These are phyloP conservation scores for Aspergillus proliferans DNA, from an alignment of 2,329 filamentous ascomycete species.

Conservation along the genomic window DNA sequence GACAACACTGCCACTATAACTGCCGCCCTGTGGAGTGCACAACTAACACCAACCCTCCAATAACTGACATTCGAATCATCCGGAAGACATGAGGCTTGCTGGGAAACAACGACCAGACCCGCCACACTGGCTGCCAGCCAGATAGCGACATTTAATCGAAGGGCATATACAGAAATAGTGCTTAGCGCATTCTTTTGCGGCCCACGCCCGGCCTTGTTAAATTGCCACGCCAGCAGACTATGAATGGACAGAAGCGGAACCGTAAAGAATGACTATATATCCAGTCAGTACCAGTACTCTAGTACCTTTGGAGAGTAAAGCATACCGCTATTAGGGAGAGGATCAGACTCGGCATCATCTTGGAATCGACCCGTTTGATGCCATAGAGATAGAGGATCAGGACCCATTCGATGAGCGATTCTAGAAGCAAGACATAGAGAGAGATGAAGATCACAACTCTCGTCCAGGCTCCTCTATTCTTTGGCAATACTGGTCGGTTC, in stretches of 20 bases:
- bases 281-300: neutral
- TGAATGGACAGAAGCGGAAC: constrained; percentile 31
- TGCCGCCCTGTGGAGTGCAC: constrained; percentile 28
- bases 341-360: constrained; percentile 32
- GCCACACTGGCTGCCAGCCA: constrained; percentile 35
- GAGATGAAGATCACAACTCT: constrained; percentile 31
- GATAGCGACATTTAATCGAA: constrained; percentile 28
- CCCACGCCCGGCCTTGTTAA: constrained; percentile 26
- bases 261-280: constrained; percentile 28
- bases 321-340: constrained; percentile 32
- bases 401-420: constrained; percentile 30
- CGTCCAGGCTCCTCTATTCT: constrained; percentile 27
- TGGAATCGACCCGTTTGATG: constrained; percentile 29
- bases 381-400: constrained; percentile 31
- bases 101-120: constrained; percentile 31
- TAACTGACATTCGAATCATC: constrained; percentile 18
- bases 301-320: neutral
- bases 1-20: constrained; percentile 30
- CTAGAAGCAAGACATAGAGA: constrained; percentile 29
- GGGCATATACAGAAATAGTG: constrained; percentile 29
- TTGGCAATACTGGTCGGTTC: constrained; percentile 6
- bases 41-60: constrained; percentile 33
- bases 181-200: constrained; percentile 27
- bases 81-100: constrained; percentile 29
- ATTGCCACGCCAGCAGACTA: constrained; percentile 35